A percentile compares a stretch with the other conserved stretches of the same genome.
These are phyloP conservation scores for Globisporangium sylvaticum DNA, from an alignment of 352 stramenopile species.

Conservation along the genomic window DNA sequence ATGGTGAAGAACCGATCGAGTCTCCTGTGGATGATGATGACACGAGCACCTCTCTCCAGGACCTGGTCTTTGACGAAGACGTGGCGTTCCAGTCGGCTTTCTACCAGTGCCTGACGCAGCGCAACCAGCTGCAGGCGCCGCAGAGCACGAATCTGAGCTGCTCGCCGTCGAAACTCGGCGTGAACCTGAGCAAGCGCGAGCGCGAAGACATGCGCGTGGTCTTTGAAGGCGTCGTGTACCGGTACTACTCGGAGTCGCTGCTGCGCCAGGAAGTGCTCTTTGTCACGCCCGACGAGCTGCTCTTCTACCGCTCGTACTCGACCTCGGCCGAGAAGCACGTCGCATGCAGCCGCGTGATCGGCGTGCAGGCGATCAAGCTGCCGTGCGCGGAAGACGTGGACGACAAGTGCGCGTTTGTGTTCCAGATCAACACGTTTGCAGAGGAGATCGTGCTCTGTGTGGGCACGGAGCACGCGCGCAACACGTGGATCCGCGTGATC, in stretches of 20 bases:
- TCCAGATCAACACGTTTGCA: constrained; percentile 70
- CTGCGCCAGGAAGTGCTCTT: constrained; percentile 76
- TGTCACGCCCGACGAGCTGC: constrained; percentile 46
- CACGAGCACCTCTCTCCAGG: background rate
- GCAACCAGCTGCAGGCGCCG: constrained; percentile 43
- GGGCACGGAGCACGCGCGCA: constrained; percentile 47
- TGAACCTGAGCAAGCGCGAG: constrained; percentile 63
- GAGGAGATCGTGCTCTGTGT: constrained; percentile 78
- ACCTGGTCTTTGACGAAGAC: constrained; percentile 15
- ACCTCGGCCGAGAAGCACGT: constrained; percentile 53
- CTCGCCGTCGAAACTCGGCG: constrained; percentile 52
- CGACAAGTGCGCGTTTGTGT: constrained; percentile 36
- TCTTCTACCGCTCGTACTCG: constrained; percentile 70
- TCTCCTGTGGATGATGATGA: background rate
- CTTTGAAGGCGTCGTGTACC: constrained; percentile 71
- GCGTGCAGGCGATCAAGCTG: constrained; percentile 32
- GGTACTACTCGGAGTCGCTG: constrained; percentile 51
- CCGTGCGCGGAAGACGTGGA: constrained; percentile 19
- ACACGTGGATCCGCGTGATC: constrained; percentile 62
- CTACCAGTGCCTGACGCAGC: constrained; percentile 56
- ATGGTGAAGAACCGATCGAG: background rate
- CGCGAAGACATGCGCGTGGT: constrained; percentile 47
- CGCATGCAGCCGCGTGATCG: constrained; percentile 39
- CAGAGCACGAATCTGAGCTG: constrained; percentile 32
- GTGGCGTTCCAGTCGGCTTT: constrained; percentile 47